Base-by-base conservation (phyloP, 2,329 filamentous ascomycete genomes). In the Nothomitra cinnamomea region DNA sequence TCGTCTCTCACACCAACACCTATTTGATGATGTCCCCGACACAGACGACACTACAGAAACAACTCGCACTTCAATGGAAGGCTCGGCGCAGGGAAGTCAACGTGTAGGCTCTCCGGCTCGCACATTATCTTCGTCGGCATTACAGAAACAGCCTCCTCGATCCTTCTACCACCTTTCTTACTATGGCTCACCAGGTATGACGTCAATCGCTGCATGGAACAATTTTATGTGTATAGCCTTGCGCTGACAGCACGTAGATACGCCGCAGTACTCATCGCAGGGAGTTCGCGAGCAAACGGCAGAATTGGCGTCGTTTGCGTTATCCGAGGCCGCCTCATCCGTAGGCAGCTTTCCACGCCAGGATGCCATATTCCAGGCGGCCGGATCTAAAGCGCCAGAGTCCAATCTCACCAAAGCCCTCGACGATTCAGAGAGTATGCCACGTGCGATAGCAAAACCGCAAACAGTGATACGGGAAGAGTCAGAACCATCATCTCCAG, bases 211-310 rank as follows among this genome's bases (percentile, higher is more conserved):
- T 35, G 15, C 13, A 5, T 2, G n/a, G 13, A 25, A 2, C 43
- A 25, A 21, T 17, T 13, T 25, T 25, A 21, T 47, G 25, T 19
- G 45, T 28, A 7, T n/a, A 19, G 32, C 69, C 22, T 42, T 17
- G 36, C 21, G 49, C 45, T 53, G 24, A 36, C 17, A 50, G 21
- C 35, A 47, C 17, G 63, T 78, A 67, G 85, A 90, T 63, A 83
- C 79, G 60, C 76, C 79, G 17, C 79, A 86, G 60, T 85, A 86
- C 66, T 84, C 86, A 40, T 76, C 75, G 35, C 79, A 82, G 56
- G 85, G 81, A 58, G 83, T 95, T 41, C 83, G 88, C 58, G 83
- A 92, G 67, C 83, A 92, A 63, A 94, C 88, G 1, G 86, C 87
- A 52, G 87, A 94, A 67, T 74, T 95, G 54, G 88, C 88, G 43